Evolutionary conservation across 805 yeast species (phyloP), one percentile per base, ranked within the genome.

Genomic region (Myxozyma monticola): DNA sequence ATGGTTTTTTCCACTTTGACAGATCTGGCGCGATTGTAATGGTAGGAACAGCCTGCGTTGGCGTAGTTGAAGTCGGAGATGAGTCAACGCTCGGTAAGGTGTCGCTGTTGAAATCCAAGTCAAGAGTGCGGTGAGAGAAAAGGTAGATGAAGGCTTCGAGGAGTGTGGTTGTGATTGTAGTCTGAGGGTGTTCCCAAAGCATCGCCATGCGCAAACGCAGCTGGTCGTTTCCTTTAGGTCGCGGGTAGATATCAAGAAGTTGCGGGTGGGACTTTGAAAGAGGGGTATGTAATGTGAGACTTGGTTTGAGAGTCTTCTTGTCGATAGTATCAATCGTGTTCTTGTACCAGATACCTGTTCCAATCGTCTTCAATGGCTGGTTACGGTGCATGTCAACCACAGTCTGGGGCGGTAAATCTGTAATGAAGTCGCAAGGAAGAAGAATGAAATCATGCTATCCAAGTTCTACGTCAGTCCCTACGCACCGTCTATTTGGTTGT

Each of bases 401-500:
- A 17, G 84, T 84, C 62, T 87, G 91, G 9, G 98, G 96, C 2
- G 96, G 96, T 33, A 91, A 73, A 65, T 90, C 91, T 1, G 98
- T 89, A 46, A 95, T 75, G 65, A 93, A 87, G 67, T 95, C 99
- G 71, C 97, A 91, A 6, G 98, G 97, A 48, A 93, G 70, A 28
- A 93, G 68, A n/a, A 89, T 87, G 62, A 88, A 83, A 64, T 83
- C 83, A 29, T 74, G 44, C 59, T 60, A 42, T 58, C 52, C 34
- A 42, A 51, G 21, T 22, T 15, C 25, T 7, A 25, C 15, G 21
- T 36, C 17, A 15, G 30, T 7, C 17, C 35, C 4, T 17, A 10
- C 37, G 3, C 21, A 18, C 18, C 20, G 21, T 10, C 36, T 26
- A 14, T 25, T 4, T 31, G 31, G 7, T 7, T n/a, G 5, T 15